phyloP scores from a whole-genome alignment of 768 basidiomycete species.

The Rhizopogon roseolus region DNA sequence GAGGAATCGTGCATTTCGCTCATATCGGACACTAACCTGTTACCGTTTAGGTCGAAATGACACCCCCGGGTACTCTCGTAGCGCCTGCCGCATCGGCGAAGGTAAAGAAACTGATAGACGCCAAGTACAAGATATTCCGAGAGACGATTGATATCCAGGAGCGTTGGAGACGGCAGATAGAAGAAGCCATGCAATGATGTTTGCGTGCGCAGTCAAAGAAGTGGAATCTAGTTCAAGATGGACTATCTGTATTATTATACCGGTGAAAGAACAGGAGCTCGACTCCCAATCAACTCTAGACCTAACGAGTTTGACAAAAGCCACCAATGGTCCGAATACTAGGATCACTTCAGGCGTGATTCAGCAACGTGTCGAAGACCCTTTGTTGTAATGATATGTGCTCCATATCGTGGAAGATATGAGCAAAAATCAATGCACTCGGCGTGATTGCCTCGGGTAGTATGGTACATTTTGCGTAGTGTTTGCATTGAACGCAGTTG shows the following conservation, averaged over 20 bases:
- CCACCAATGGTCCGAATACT: not conserved
- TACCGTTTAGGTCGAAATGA: constrained; percentile 79
- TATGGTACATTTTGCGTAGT: too few species aligned
- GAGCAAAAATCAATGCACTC: too few species aligned
- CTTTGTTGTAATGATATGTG: too few species aligned
- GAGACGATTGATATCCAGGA: constrained; percentile 88
- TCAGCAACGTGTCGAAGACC: too few species aligned
- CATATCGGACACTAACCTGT: not conserved
- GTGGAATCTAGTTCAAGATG: not conserved
- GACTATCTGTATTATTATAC: not conserved
- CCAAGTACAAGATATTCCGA: constrained; percentile 91
- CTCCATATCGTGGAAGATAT: too few species aligned
- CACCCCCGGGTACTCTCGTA: constrained; percentile 72
- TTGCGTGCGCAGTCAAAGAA: not conserved
- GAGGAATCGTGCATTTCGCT: constrained; percentile 11
- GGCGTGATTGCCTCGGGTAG: too few species aligned
- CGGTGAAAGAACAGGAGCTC: not conserved
- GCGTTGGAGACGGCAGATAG: constrained; percentile 79
- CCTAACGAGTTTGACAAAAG: not conserved
- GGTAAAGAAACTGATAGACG: constrained; percentile 76
- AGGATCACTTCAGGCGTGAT: too few species aligned
- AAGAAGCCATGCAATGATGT: constrained; percentile 38
- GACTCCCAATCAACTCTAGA: not conserved
- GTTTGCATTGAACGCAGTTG: too few species aligned
- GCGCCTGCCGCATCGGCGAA: constrained; percentile 52